phyloP scores from a whole-genome alignment of 164 flowering plant species.

The Euptelea pleiosperma region DNA sequence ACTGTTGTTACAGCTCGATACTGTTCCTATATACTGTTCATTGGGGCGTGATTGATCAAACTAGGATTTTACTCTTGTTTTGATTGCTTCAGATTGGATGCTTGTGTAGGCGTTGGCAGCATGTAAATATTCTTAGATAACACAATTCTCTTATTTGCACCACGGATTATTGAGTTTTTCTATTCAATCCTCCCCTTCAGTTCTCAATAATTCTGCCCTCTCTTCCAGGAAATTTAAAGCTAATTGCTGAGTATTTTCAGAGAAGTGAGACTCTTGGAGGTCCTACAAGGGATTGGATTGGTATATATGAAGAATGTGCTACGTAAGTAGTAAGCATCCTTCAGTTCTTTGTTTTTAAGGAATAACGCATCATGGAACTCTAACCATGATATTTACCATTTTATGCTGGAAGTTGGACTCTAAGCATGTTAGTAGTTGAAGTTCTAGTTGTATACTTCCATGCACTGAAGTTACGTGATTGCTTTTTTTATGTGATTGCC shows the following conservation, averaged over 20 bases:
- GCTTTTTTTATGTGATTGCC: background rate
- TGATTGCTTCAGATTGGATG: too few relatives aligned
- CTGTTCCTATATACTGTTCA: too few relatives aligned
- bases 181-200: background rate
- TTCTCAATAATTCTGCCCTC: constrained; percentile 6
- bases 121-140: background rate
- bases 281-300: constrained; percentile 86
- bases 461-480: background rate
- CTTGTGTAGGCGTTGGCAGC: background rate
- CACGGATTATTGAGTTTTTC: background rate
- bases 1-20: too few relatives aligned
- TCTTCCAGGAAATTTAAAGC: constrained; percentile 74
- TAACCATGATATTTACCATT: too few relatives aligned
- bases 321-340: constrained; percentile 49
- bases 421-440: background rate
- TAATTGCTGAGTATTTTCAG: constrained; percentile 90
- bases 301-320: constrained; percentile 93
- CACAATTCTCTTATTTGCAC: background rate
- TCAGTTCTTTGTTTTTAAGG: background rate
- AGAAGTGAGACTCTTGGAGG: constrained; percentile 88
- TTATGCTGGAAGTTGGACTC: background rate
- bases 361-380: background rate
- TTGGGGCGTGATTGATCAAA: too few relatives aligned
- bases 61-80: too few relatives aligned
- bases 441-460: background rate